Conservation (phyloP, 2,329 filamentous ascomycete species). For the Aspergillus clavatus region DNA sequence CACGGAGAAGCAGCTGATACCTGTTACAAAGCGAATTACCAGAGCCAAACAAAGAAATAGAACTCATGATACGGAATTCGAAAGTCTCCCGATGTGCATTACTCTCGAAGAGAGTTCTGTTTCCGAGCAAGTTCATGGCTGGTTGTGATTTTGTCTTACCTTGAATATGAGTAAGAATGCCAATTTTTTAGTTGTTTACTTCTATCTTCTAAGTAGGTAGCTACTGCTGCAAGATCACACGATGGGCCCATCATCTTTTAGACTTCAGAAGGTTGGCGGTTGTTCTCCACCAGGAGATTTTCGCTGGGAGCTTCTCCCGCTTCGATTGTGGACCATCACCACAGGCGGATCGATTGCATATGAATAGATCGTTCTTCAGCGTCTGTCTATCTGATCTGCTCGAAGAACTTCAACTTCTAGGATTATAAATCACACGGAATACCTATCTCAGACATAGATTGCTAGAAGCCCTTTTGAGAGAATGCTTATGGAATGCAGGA, state of each 20-base stretch:
- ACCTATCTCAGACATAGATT: too few relatives aligned
- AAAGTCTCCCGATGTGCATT: not conserved
- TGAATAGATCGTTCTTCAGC: constrained; percentile 1
- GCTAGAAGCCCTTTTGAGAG: too few relatives aligned
- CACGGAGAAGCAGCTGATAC: not conserved
- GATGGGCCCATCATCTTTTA: constrained; percentile 14
- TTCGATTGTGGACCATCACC: constrained; percentile 34
- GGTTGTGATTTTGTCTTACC: too few relatives aligned
- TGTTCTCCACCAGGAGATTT: constrained; percentile 30
- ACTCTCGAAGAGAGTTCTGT: too few relatives aligned
- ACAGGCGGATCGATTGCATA: not conserved
- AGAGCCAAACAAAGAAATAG: not conserved
- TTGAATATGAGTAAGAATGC: too few relatives aligned
- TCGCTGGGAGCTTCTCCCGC: constrained; percentile 36
- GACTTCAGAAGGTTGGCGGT: constrained; percentile 14
- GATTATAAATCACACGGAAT: too few relatives aligned
- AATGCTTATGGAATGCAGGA: not conserved
- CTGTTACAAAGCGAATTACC: not conserved
- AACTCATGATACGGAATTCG: not conserved
- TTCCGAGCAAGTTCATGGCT: too few relatives aligned
- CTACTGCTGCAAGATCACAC: not conserved
- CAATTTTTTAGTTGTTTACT: not conserved
- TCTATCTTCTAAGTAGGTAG: too few relatives aligned
- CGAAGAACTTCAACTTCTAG: too few relatives aligned
- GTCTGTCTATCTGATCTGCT: constrained; percentile 13